Percentiles rank a stretch among this genome's conserved stretches.
These are phyloP conservation scores for Scheffersomyces lignosus DNA, from an alignment of 805 yeast genomes.

Conservation along the genomic window DNA sequence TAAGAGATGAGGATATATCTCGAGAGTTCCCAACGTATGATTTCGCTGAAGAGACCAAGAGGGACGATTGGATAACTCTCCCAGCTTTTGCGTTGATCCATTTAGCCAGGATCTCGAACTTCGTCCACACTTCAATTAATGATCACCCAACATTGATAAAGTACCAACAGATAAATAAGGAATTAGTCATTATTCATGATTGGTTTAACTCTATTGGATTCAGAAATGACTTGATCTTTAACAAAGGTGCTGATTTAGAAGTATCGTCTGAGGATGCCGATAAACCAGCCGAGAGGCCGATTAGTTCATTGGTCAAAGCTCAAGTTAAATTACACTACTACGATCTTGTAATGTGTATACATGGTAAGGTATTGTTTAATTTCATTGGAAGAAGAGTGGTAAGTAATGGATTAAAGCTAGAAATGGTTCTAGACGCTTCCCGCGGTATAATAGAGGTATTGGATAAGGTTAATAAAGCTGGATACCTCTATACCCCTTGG, in stretches of 20 bases:
- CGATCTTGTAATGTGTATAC: slow-evolving; percentile 35
- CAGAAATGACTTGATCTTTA: slow-evolving; percentile 19
- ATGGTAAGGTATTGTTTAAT: slow-evolving; percentile 34
- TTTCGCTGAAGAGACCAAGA: slow-evolving; percentile 23
- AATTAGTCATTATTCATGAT: slow-evolving; percentile 22
- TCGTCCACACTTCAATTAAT: slow-evolving; percentile 29
- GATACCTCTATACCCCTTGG: slow-evolving; percentile 49
- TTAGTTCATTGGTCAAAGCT: slow-evolving; percentile 23
- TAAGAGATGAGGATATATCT: slow-evolving; percentile 36
- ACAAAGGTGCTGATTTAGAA: slow-evolving; percentile 1
- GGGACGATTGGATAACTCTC: slow-evolving; percentile 51
- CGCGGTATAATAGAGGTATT: slow-evolving; percentile 30
- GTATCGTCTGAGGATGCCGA: slow-evolving; percentile 1
- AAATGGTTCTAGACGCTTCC: slow-evolving; percentile 30
- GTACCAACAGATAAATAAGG: slow-evolving; percentile 32
- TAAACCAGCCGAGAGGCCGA: slow-evolving; percentile 8
- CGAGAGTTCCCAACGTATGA: slow-evolving; percentile 32
- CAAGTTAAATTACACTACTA: slow-evolving; percentile 42
- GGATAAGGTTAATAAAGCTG: slow-evolving; percentile 26
- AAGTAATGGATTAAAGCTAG: slow-evolving; percentile 30
- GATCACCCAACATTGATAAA: slow-evolving; percentile 27
- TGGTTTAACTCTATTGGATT: slow-evolving; percentile 40
- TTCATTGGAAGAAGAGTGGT: slow-evolving; percentile 32
- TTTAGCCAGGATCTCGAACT: slow-evolving; percentile 39
- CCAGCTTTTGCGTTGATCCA: slow-evolving; percentile 49